Evolutionary conservation across 805 yeast species (phyloP).

Genomic region (Saturnispora hagleri): DNA sequence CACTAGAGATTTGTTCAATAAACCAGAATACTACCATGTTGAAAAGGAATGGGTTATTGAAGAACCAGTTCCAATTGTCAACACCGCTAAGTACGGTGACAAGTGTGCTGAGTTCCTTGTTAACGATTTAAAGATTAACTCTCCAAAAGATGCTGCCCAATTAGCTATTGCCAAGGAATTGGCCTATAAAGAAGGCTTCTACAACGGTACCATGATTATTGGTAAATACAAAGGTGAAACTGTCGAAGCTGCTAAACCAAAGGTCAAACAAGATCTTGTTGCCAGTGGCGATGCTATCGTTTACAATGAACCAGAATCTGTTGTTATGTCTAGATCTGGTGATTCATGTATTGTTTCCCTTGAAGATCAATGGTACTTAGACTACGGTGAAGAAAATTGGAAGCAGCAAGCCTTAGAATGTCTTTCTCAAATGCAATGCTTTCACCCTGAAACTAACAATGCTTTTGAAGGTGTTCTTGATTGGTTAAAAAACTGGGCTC

Average conservation of each 20-base stretch:
- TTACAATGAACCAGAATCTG: constrained; percentile 90
- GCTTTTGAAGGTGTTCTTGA: constrained; percentile 91
- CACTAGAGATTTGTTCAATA: constrained; percentile 70
- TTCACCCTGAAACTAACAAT: constrained; percentile 72
- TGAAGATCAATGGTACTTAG: constrained; percentile 97
- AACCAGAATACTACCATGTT: constrained; percentile 84
- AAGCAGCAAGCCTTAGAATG: constrained; percentile 72
- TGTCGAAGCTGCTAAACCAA: constrained; percentile 86
- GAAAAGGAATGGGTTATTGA: constrained; percentile 77
- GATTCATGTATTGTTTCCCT: constrained; percentile 94
- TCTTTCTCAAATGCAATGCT: constrained; percentile 66
- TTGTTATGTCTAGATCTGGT: constrained; percentile 89
- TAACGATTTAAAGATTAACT: constrained; percentile 80
- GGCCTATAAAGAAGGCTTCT: constrained; percentile 94
- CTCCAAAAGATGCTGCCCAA: constrained; percentile 84
- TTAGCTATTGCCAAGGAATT: constrained; percentile 88
- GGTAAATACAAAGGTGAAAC: constrained; percentile 84
- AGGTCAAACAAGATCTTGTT: constrained; percentile 74
- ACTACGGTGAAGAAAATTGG: constrained; percentile 94
- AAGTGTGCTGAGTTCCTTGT: constrained; percentile 77
- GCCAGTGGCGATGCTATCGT: constrained; percentile 73
- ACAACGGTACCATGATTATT: constrained; percentile 71
- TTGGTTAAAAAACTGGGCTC: constrained; percentile 98
- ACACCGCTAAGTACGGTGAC: constrained; percentile 82
- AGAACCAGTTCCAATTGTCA: constrained; percentile 65